Evolutionary conservation across 2,329 filamentous ascomycete genomes (phyloP), one percentile per base, ranked within the genome.

Genomic region (Thielaviopsis euricoi): DNA sequence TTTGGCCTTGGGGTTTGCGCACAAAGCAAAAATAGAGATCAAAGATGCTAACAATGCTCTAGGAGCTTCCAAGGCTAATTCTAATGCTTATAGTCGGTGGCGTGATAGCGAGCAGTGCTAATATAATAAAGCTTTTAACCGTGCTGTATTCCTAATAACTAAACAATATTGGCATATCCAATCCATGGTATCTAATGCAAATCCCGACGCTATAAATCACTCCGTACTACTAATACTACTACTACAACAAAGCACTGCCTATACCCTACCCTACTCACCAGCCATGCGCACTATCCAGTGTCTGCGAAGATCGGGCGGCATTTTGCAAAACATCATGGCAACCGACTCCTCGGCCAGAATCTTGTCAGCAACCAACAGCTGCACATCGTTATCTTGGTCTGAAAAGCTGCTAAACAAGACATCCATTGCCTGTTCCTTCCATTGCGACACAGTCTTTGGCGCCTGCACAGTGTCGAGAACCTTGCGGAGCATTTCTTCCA

Each of bases 241-340:
- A 43, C 13, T 4, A 43, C 7, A n/a, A 43, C 17, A 43, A 49
- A 50, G 7, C 52, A 53, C 56, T 12, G 37, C 37, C 17, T 43
- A 43, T 5, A n/a, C 37, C 37, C 67, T 57, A 80, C 67, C 57
- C 75, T 68, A 63, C 72, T 2, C 26, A 17, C 7, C 21, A 21
- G 37, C 25, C 23, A 57, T 54, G 23, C 52, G 48, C 19, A 19
- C 74, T 1, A 82, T 74, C 79, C 79, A 82, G 63, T 81, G 78
- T 60, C 73, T 71, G 53, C 78, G 70, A 61, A 82, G 66, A 12
- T 67, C 65, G 2, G 71, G 67, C 0, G 78, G 75, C 77, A 81
- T 81, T 68, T 81, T 81, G 69, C 78, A 80, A 62, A 81, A 82
- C 49, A 81, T 73, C 72, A 81, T 76, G 29, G 79, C 79, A 65